Percentiles rank a stretch among this genome's conserved stretches.
phyloP scores from a whole-genome alignment of 2,329 filamentous ascomycete genomes.

The Rutstroemia sp. region DNA sequence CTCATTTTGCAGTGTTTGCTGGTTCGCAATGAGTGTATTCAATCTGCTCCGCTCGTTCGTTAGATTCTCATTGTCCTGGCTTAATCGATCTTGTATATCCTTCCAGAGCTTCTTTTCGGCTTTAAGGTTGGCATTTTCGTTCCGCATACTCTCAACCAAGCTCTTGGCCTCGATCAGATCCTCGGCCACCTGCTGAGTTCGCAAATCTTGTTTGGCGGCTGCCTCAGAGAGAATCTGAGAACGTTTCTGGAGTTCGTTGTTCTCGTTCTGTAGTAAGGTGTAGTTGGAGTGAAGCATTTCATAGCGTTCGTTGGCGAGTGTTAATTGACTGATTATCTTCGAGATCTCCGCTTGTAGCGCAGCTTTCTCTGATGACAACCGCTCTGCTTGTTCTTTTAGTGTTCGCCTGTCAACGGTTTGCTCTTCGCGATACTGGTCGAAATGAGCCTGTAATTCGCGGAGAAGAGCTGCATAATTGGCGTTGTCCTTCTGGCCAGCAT shows the following conservation, averaged over 20 bases:
- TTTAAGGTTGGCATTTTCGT: conserved; percentile 86
- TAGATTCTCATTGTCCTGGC: conserved; percentile 79
- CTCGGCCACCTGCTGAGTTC: conserved; percentile 85
- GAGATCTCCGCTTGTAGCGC: conserved; percentile 76
- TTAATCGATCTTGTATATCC: conserved; percentile 81
- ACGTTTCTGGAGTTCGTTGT: conserved; percentile 77
- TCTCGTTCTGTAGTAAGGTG: conserved; percentile 74
- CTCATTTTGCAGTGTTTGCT: conserved; percentile 88
- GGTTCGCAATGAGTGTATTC: conserved; percentile 72
- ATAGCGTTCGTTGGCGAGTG: conserved; percentile 73
- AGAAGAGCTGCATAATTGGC: conserved; percentile 70
- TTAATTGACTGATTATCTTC: conserved; percentile 71
- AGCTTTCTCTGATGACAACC: conserved; percentile 73
- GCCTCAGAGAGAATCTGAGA: conserved; percentile 70
- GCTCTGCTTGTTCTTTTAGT: conserved; percentile 77
- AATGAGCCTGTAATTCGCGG: conserved; percentile 81
- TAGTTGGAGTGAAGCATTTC: conserved; percentile 89
- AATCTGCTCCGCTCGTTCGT: conserved; percentile 78
- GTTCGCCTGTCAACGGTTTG: conserved; percentile 73
- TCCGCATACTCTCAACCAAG: conserved; percentile 76
- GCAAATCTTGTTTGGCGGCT: conserved; percentile 82
- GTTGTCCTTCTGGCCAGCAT: conserved; percentile 44
- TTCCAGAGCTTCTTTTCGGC: conserved; percentile 94
- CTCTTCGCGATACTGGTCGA: conserved; percentile 84
- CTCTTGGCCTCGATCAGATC: conserved; percentile 83